Conservation (phyloP, 106 monocot species). For the Ottelia alismoides region DNA sequence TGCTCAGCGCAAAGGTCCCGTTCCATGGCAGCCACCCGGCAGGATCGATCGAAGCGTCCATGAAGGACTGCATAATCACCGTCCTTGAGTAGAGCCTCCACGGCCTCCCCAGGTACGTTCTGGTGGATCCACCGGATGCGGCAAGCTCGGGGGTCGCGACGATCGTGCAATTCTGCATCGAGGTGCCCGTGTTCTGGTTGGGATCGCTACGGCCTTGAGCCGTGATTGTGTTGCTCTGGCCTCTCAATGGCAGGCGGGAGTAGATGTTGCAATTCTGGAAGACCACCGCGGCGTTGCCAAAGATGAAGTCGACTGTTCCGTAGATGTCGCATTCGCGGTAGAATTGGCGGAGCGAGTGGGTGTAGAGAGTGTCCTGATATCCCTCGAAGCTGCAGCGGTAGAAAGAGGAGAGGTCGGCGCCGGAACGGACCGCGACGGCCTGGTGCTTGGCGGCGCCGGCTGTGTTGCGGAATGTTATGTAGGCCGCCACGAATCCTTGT, state of each 20-base stretch:
- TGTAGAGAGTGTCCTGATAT: conserved; percentile 75
- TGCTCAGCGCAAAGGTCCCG: conserved; percentile 31
- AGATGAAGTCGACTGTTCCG: conserved; percentile 91
- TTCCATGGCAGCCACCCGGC: conserved; percentile 49
- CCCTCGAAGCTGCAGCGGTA: conserved; percentile 58
- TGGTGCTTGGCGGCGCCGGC: conserved; percentile 50
- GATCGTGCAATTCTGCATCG: conserved; percentile 46
- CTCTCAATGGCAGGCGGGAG: conserved; percentile 25
- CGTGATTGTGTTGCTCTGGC: conserved; percentile 50
- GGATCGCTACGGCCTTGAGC: conserved; percentile 64
- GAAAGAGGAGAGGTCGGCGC: conserved; percentile 55
- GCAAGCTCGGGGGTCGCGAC: conserved; percentile 19
- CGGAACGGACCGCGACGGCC: conserved; percentile 59
- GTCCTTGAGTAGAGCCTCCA: conserved; percentile 67
- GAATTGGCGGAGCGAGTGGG: conserved; percentile 63
- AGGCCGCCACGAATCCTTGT: conserved; percentile 45
- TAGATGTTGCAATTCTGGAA: conserved; percentile 61
- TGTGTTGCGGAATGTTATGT: conserved; percentile 59
- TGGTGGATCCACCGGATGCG: conserved; percentile 14
- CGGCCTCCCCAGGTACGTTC: conserved; percentile 64
- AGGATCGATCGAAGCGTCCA: conserved; percentile 35
- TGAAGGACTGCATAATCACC: conserved; percentile 31
- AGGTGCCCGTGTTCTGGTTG: conserved; percentile 74
- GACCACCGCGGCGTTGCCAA: conserved; percentile 67
- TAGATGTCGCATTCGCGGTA: conserved; percentile 70